Conservation (phyloP, 1,284 basidiomycete species). For the Cutaneotrichosporon curvatum region DNA sequence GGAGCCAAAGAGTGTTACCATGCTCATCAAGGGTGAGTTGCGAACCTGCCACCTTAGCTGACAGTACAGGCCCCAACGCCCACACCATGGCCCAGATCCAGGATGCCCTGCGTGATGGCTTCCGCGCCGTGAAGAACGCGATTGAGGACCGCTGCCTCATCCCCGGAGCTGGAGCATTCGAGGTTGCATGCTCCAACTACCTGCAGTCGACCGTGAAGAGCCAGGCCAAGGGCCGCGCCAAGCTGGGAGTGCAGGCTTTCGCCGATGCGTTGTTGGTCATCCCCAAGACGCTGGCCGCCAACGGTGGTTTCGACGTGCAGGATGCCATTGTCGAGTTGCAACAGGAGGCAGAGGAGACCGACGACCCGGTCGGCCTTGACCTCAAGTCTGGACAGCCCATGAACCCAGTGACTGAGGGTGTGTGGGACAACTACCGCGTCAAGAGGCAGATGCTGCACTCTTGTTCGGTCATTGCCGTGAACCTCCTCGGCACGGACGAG, state of each 20-base stretch:
- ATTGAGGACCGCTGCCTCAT: constrained; percentile 83
- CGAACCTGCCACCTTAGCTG: background rate
- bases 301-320: constrained; percentile 96
- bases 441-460: constrained; percentile 98
- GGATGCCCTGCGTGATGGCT: constrained; percentile 92
- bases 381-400: constrained; percentile 91
- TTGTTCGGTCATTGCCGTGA: constrained; percentile 94
- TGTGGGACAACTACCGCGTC: constrained; percentile 99
- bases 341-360: constrained; percentile 78
- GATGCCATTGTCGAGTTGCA: constrained; percentile 88
- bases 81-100: constrained; percentile 96
- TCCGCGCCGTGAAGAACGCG: constrained; percentile 94
- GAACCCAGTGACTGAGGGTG: constrained; percentile 87
- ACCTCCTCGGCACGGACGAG: constrained; percentile 91
- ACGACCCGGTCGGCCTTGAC: constrained; percentile 90
- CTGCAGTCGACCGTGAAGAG: constrained; percentile 69
- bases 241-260: constrained; percentile 96
- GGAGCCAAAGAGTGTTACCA: constrained; percentile 91
- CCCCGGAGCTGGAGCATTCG: constrained; percentile 95
- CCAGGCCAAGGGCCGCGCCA: constrained; percentile 85
- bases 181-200: constrained; percentile 84
- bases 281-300: constrained; percentile 92
- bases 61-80: constrained; percentile 65
- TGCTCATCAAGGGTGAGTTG: constrained; percentile 79
- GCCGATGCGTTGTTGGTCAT: constrained; percentile 91